Conservation (phyloP, 768 basidiomycete genomes). For the Aureoboletus auriporus region DNA sequence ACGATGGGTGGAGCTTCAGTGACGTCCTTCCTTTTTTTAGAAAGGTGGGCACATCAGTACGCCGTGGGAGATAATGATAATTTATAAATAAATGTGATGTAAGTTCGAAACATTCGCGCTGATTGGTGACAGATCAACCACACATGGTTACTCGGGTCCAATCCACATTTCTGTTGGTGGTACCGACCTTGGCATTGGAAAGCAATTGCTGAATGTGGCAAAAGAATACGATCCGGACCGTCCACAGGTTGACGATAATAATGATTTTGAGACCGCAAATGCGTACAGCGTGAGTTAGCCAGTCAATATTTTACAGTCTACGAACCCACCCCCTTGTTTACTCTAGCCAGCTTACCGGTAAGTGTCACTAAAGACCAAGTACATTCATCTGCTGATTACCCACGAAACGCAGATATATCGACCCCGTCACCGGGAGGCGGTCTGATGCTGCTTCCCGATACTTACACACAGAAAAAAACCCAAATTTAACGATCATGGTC, state of each 20-base stretch:
- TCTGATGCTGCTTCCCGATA: conserved; percentile 31
- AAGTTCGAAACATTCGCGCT: conserved; percentile 32
- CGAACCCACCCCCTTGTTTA: not conserved
- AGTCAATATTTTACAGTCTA: not conserved
- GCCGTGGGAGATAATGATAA: not conserved
- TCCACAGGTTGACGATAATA: conserved; percentile 41
- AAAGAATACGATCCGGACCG: conserved; percentile 45
- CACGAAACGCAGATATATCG: conserved; percentile 46
- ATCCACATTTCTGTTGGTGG: conserved; percentile 21
- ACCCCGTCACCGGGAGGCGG: conserved; percentile 34
- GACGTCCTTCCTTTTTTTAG: conserved; percentile 53
- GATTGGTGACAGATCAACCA: conserved; percentile 13
- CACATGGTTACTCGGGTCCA: conserved; percentile 35
- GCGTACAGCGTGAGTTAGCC: conserved; percentile 18
- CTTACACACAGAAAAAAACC: conserved; percentile 22
- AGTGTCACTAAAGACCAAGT: not conserved
- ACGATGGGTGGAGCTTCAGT: conserved; percentile 58
- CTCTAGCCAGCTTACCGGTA: conserved; percentile 16
- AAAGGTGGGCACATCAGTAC: conserved; percentile 23
- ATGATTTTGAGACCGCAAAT: conserved; percentile 34
- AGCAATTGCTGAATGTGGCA: conserved; percentile 46
- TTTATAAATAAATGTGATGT: not conserved
- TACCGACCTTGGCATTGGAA: conserved; percentile 17
- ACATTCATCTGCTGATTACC: not conserved
- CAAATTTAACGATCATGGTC: conserved; percentile 29